phyloP scores from a whole-genome alignment of 345 rosid species.

The Eucalyptus sp. region DNA sequence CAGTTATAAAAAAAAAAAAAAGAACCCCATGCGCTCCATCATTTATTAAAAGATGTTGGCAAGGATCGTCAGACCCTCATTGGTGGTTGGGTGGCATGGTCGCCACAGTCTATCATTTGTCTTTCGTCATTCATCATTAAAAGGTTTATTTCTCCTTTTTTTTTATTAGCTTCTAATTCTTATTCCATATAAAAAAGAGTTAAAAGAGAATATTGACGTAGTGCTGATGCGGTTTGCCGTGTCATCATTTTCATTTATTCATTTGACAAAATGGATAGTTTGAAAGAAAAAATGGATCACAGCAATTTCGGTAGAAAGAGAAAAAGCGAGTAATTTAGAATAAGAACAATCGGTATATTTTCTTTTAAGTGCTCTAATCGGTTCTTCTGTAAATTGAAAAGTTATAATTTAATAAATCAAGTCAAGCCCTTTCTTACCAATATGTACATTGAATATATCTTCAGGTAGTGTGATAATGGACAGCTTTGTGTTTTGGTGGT shows the following conservation, averaged over 20 bases:
- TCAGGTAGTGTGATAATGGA: background rate
- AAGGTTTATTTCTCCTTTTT: background rate
- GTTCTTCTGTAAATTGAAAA: background rate
- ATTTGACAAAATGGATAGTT: background rate
- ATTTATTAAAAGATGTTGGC: background rate
- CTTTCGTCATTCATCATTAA: background rate
- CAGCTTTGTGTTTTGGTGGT: background rate
- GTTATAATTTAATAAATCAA: too few relatives aligned
- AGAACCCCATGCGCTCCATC: background rate
- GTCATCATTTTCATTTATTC: background rate
- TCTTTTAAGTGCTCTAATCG: background rate
- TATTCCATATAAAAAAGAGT: background rate
- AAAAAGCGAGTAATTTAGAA: background rate
- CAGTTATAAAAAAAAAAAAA: background rate
- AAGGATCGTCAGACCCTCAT: background rate
- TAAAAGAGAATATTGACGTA: rapidly evolving
- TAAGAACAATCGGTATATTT: rapidly evolving
- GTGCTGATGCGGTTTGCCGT: background rate
- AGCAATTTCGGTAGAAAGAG: background rate
- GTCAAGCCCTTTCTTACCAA: background rate
- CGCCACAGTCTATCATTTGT: background rate
- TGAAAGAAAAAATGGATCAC: background rate
- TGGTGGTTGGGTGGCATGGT: too few relatives aligned
- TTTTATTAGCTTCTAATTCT: background rate
- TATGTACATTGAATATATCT: background rate